Evolutionary conservation across 2,329 filamentous ascomycete genomes (phyloP).

Genomic region (Sclerotinia borealis): DNA sequence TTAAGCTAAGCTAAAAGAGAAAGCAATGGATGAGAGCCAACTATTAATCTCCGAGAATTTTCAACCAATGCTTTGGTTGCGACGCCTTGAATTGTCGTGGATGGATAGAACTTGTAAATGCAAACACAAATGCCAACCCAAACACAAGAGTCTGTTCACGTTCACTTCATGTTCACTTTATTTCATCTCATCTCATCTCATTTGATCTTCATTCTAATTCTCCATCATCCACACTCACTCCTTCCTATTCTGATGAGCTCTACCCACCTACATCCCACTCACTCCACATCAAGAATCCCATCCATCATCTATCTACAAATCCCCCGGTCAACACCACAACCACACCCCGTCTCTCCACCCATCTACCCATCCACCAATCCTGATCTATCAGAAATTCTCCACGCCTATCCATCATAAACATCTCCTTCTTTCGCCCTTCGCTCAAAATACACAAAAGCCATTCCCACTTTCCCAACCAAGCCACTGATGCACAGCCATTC

Average conservation of each 20-base stretch:
- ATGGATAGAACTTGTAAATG: no score
- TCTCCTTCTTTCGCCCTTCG: neutral
- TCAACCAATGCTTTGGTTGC: no score
- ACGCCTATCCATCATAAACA: neutral
- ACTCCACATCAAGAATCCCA: neutral
- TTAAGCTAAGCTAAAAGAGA: no score
- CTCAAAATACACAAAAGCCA: neutral
- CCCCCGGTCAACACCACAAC: no score
- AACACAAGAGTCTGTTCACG: neutral
- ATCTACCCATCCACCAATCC: neutral
- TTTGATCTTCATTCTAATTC: neutral
- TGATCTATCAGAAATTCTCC: neutral
- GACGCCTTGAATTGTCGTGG: no score
- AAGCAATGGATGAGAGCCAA: no score
- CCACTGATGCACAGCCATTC: neutral
- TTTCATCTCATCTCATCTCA: conserved; percentile 1
- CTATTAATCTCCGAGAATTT: no score
- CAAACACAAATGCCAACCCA: no score
- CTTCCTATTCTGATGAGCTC: neutral
- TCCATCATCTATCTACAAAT: neutral
- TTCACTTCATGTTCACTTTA: neutral
- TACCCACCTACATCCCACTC: neutral
- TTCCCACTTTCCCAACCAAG: neutral
- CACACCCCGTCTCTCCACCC: neutral
- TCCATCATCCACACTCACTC: no score